Evolutionary conservation across 345 rosid species (phyloP), one percentile per base, ranked within the genome.

Genomic region (Boechera stricta): DNA sequence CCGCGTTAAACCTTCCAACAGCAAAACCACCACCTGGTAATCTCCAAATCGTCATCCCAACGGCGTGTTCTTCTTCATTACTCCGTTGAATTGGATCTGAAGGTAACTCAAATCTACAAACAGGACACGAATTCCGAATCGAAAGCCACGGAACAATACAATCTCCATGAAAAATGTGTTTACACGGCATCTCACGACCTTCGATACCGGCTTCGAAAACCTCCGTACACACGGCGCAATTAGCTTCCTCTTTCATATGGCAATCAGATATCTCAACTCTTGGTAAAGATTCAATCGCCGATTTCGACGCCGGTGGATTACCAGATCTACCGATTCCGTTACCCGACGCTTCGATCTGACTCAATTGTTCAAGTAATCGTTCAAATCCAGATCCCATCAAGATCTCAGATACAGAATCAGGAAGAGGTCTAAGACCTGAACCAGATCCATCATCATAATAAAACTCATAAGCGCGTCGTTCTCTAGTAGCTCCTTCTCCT

Each of bases 11-110:
- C 55, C 94, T 84, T 7, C 97, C 97, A 10, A 91, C 94, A 0
- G 94, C 94, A 67, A 91, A 91, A 5, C 94, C 94, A 4, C 97
- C 97, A 1, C 97, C 92, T 0, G 97, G 97, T 2, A 91, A 79
- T 74, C 97, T 85, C 97, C 97, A 91, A 26, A 89, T 87, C 28
- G 92, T 89, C 79, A 91, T 54, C 21, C 94, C 97, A 7, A 87
- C 85, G 0, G 87, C 71, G 29, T 64, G 51, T 18, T 70, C 84
- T 45, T 33, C 71, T 4, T 59, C 52, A 10, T 35, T 69, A 38
- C 60, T 69, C 24, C 53, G 21, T 21, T n/a, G 60, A 49, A 42
- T 42, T 8, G 63, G 72, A 71, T 84, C 93, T 5, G 83, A 56
- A 8, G 97, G 89, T 16, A 91, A 48, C 64, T 88, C 92, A 26